Base-by-base conservation (phyloP, 2,329 filamentous ascomycete species). In the Dryadomyces sulphureus region DNA sequence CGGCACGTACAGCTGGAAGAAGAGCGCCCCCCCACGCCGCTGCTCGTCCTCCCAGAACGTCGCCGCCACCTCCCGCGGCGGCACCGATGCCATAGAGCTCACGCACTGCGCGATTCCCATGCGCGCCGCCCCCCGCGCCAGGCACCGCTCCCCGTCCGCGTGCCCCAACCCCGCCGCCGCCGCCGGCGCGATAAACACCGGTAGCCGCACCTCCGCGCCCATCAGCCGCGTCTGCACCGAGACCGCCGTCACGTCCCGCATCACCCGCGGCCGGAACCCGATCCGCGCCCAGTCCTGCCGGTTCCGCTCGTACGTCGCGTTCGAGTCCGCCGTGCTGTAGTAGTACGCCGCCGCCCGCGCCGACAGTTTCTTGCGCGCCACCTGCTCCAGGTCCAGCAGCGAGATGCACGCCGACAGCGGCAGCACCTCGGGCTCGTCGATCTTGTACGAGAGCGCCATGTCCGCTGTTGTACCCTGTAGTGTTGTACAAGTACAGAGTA, bases 71-170 rank as follows among this genome's bases (percentile, higher is more conserved):
- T 43, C 35, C 3, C 16, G 16, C 17, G 49, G 41, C 35, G 42
- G 25, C 36, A 50, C 39, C 20, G 47, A 52, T 5, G 50, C 47
- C 12, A 41, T 39, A n/a, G 50, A 47, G 35, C 45, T 46, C 22
- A 50, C 49, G 20, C 50, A 52, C 43, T 50, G 50, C 17, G 48
- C 34, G 21, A 52, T 43, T n/a, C 42, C 52, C 48, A 50, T 49
- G 39, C 36, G 41, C 12, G 47, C 52, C 14, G 46, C 48, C 7
- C 45, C 49, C 8, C 45, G 48, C 3, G 49, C 45, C 34, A 53
- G 42, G 22, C 48, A 46, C 16, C 34, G n/a, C 38, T 53, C 50
- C 16, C 48, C 50, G 39, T 50, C 51, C 1, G 32, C 24, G 20
- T 45, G 45, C 20, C 49, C 49, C n/a, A 51, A 45, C 4, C 50